These are phyloP conservation scores for Psophocarpus tetragonolobus DNA, from an alignment of 306 rosid species.

Conservation along the genomic window DNA sequence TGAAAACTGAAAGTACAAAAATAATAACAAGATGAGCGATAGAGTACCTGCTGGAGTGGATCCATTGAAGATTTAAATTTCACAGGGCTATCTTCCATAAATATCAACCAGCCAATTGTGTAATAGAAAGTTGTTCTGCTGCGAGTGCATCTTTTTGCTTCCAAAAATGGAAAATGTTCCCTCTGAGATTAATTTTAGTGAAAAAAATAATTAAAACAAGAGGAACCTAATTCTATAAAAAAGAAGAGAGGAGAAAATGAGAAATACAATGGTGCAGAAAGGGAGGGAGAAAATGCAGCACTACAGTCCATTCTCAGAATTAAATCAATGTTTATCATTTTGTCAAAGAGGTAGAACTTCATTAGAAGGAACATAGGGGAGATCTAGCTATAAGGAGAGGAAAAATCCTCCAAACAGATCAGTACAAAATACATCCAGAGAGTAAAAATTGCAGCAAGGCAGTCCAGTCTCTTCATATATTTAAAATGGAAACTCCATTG, in stretches of 20 bases:
- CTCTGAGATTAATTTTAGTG: slow-evolving; percentile 54
- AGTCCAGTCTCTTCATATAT: background rate
- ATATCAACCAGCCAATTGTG: slow-evolving; percentile 90
- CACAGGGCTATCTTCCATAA: slow-evolving; percentile 92
- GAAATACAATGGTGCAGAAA: background rate
- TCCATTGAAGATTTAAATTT: slow-evolving; percentile 97
- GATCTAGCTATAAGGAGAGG: background rate
- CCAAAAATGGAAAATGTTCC: slow-evolving; percentile 92
- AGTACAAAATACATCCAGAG: background rate
- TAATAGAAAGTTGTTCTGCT: slow-evolving; percentile 92
- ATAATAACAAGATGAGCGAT: slow-evolving; percentile 29
- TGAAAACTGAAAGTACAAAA: background rate
- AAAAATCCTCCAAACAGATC: background rate
- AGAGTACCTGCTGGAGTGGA: slow-evolving; percentile 83
- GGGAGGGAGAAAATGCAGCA: background rate
- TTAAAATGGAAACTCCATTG: background rate
- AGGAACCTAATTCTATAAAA: background rate
- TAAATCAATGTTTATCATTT: background rate
- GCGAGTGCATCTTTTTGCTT: slow-evolving; percentile 86
- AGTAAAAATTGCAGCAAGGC: background rate
- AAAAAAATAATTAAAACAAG: slow-evolving; percentile 34
- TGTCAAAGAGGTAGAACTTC: background rate
- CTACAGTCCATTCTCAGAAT: slow-evolving; percentile 6
- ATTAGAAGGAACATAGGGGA: background rate
- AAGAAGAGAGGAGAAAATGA: background rate